A percentile compares a stretch with the other conserved stretches of the same genome.
Evolutionary conservation across 2,329 filamentous ascomycete genomes (phyloP).

Genomic region (Thelonectria olida): DNA sequence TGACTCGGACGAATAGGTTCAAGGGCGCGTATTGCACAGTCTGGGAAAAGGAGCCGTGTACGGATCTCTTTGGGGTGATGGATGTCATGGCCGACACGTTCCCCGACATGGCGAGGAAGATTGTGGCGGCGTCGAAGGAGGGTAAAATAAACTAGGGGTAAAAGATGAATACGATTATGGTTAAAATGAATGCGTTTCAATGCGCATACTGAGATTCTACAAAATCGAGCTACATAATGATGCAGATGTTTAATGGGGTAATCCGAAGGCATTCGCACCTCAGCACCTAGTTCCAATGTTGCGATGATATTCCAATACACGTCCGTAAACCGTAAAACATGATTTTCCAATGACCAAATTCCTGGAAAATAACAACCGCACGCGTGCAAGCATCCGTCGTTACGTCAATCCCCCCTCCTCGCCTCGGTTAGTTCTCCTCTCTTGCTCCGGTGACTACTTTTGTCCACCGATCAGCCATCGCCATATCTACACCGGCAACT

Average conservation of each 20-base stretch:
- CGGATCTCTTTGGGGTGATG: constrained; percentile 61
- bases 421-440: neutral
- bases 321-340: no score
- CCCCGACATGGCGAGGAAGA: constrained; percentile 56
- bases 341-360: neutral
- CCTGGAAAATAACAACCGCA: neutral
- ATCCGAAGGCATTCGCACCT: no score
- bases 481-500: neutral
- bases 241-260: no score
- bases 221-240: neutral
- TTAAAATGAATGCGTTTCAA: neutral
- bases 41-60: constrained; percentile 60
- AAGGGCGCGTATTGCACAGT: constrained; percentile 63
- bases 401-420: neutral
- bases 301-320: no score
- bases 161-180: neutral
- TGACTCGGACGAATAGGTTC: constrained; percentile 41
- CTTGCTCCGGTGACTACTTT: neutral
- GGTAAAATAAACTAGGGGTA: neutral
- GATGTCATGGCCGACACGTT: constrained; percentile 59
- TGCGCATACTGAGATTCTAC: neutral
- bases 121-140: constrained; percentile 38
- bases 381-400: neutral
- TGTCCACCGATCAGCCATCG: neutral
- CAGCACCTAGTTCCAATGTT: no score